These are phyloP conservation scores for Eucalyptus virginea DNA, from an alignment of 345 rosid genomes.

Conservation along the genomic window DNA sequence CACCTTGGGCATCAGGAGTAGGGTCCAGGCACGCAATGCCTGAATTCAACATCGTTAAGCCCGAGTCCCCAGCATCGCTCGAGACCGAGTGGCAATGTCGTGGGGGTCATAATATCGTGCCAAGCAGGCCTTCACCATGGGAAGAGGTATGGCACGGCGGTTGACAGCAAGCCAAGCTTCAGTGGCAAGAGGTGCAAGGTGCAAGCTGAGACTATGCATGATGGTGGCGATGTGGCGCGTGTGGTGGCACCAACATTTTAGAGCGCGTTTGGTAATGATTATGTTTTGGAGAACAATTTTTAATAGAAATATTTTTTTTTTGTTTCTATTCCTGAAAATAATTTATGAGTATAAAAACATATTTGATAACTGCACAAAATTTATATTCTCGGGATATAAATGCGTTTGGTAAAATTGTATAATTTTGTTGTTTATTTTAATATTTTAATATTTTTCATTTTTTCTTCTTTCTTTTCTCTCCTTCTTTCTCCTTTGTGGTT, in stretches of 20 bases:
- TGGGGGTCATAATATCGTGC: rapidly evolving
- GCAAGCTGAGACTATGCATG: rapidly evolving
- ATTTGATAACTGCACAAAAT: rapidly evolving
- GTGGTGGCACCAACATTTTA: background rate
- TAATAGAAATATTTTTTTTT: rapidly evolving
- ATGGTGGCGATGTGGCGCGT: rapidly evolving
- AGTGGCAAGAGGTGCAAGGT: rapidly evolving
- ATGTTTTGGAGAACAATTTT: rapidly evolving
- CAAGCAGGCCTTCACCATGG: background rate
- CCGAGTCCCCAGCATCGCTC: background rate
- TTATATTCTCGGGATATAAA: rapidly evolving
- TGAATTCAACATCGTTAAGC: background rate
- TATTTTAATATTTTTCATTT: too few relatives aligned
- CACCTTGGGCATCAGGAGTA: too few relatives aligned
- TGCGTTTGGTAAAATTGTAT: too few relatives aligned
- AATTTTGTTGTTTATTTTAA: too few relatives aligned
- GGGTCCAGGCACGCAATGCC: background rate
- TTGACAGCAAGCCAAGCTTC: background rate
- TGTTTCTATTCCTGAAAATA: too few relatives aligned
- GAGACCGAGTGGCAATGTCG: background rate
- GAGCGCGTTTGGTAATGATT: rapidly evolving
- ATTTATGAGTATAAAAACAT: rapidly evolving
- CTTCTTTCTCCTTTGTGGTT: too few relatives aligned
- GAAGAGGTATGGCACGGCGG: rapidly evolving
- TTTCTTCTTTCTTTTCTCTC: too few relatives aligned